Base-by-base conservation (phyloP, 2,329 filamentous ascomycete species). In the Pochonia chlamydosporia region DNA sequence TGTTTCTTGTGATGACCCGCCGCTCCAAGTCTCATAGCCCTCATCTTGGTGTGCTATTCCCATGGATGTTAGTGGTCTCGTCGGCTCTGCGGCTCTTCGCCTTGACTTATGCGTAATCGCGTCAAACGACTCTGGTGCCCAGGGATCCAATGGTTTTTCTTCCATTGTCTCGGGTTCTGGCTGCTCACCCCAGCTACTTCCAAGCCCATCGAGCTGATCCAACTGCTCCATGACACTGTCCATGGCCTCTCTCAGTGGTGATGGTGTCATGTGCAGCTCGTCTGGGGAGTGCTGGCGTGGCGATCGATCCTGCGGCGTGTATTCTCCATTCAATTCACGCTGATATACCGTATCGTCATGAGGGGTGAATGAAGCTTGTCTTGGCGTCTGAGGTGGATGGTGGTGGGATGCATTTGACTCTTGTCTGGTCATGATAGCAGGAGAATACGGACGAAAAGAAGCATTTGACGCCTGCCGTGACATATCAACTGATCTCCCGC, bases 221-320 rank as follows among this genome's bases (percentile, higher is more conserved):
- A 99, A 69, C 47, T 93, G 95, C 54, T 93, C 89, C 82, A 97
- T 96, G 4, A 99, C 91, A 65, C 95, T 92, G 61, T 97, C 92
- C 90, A 99, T 99, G 1, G 93, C 93, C 64, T 91, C 89, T 49
- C 93, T 79, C 3, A 99, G 71, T 1, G 93, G 93, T 3, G 93
- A 97, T 1, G 93, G 93, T 0, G 93, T 99, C 63, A 88, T 72
- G 2, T 82, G 82, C 39, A 76, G 79, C 33, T 73, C 71, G 40
- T 75, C 80, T 2, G 87, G 82, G 5, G 89, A 90, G 4, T 81
- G 81, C 3, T 84, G 84, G 30, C 72, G 74, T 1, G 85, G 84
- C 1, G 87, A 88, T 6, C 74, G 73, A 52, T 65, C 75, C 51
- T 78, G 69, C 2, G 81, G 78, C 1, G 77, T 83, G 46, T 76